A percentile compares a stretch with the other conserved stretches of the same genome.
Conservation (phyloP, 371 early-diverging fungal species). For the Sanchytrium tribonematis region DNA sequence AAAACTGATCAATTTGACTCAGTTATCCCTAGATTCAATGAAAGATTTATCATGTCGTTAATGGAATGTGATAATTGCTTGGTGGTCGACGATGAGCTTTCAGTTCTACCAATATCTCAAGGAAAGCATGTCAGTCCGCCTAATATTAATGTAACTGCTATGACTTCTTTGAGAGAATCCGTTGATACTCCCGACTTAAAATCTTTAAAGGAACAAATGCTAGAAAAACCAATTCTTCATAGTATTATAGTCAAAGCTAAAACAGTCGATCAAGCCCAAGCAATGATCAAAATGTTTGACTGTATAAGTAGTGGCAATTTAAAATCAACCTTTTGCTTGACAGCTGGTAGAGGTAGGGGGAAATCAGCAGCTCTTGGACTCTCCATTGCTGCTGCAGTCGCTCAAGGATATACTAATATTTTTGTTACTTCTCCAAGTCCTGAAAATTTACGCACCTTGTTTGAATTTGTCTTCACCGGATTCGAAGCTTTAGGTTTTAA, state of each 20-base stretch:
- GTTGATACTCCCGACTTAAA: slow-evolving; percentile 26
- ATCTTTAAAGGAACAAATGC: slow-evolving; percentile 46
- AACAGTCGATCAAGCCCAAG: slow-evolving; percentile 50
- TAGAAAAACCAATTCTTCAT: slow-evolving; percentile 19
- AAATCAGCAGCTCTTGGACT: slow-evolving; percentile 96
- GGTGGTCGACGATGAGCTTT: slow-evolving; percentile 84
- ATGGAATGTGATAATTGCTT: slow-evolving; percentile 65
- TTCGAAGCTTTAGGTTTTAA: slow-evolving; percentile 87
- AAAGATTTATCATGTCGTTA: slow-evolving; percentile 81
- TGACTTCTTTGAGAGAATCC: background rate
- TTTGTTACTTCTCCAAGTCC: slow-evolving; percentile 93
- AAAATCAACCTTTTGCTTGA: slow-evolving; percentile 67
- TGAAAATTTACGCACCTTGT: slow-evolving; percentile 89
- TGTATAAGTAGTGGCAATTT: slow-evolving; percentile 74
- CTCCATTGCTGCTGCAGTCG: slow-evolving; percentile 79
- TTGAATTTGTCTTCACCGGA: slow-evolving; percentile 86
- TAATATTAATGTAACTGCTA: background rate
- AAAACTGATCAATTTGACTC: slow-evolving; percentile 75
- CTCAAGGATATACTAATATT: slow-evolving; percentile 89
- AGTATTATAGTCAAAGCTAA: slow-evolving; percentile 6
- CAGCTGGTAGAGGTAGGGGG: slow-evolving; percentile 95
- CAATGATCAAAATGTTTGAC: slow-evolving; percentile 41
- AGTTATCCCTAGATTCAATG: slow-evolving; percentile 84
- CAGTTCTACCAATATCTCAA: slow-evolving; percentile 68
- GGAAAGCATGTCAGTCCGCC: slow-evolving; percentile 14